Evolutionary conservation across 31 red algal species (phyloP), one percentile per base, ranked within the genome.

Genomic region (Endocladia muricata): DNA sequence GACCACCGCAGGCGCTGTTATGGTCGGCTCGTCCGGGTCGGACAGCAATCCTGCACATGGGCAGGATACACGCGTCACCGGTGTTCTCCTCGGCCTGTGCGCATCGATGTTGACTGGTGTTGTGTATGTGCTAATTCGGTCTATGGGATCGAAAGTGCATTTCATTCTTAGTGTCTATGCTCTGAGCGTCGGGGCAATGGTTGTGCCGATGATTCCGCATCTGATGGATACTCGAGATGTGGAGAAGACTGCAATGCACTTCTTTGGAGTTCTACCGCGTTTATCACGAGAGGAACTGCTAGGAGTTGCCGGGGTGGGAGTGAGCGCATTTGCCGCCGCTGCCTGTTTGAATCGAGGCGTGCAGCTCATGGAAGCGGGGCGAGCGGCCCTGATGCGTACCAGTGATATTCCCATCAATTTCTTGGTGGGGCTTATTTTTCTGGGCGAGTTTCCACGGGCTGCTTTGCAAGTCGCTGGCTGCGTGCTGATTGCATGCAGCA

Each of bases 331-430:
- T 67, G 26, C 34, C 0, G 61, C 30, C 6, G 61, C 61, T 6
- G 21, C 19, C 39, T 67, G 61, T 17, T 67, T 67, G 23, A 73
- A 73, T 54, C 68, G 68, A 4, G 68, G 41, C 22, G 19, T 73
- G n/a, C 68, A 73, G 40, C 40, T 43, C n/a, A n/a, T 51, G 40
- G 32, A 4, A 15, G 68, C 68, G 8, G 68, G 38, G 44, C 21
- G 41, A 23, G 68, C 44, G n/a, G 5, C 68, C 4, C 25, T 73
- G 68, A 44, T 73, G 34, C 39, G 68, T 9, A 51, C 41, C 9
- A 19, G n/a, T 54, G 68, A 73, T 73, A 73, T 44, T 43, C 68
- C 68, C 6, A 9, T 73, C 19, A 54, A 47, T 21, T 73, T 52
- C 35, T 42, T 73, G 38, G 8, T 73, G 25, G 68, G 23, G 8